phyloP scores from a whole-genome alignment of 1,139 yeast species.

The Geotrichum histeridarum region DNA sequence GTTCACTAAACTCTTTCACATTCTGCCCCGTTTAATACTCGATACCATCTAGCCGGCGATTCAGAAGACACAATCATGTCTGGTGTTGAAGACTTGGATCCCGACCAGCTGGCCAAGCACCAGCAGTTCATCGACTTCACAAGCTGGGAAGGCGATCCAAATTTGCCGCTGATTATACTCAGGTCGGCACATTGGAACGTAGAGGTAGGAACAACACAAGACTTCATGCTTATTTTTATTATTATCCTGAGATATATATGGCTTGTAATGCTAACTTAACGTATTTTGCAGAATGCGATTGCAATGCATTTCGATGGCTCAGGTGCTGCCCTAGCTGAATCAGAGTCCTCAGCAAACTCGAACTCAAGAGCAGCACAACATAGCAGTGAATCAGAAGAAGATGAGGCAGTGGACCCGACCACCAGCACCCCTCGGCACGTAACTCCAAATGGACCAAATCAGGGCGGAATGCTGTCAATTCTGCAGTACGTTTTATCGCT shows the following conservation, averaged over 20 bases:
- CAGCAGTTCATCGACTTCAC: conserved; percentile 32
- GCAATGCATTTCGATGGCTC: conserved; percentile 31
- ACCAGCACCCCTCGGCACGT: background rate
- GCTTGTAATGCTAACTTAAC: background rate
- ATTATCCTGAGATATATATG: background rate
- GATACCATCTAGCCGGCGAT: background rate
- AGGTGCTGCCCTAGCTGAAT: conserved; percentile 7
- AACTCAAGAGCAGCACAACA: background rate
- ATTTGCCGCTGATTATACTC: conserved; percentile 27
- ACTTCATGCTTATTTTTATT: background rate
- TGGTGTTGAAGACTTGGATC: conserved; percentile 16
- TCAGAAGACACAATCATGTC: conserved; percentile 4
- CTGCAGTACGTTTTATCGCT: conserved; percentile 31
- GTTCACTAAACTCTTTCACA: background rate
- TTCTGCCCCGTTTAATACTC: background rate
- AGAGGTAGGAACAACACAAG: conserved; percentile 20
- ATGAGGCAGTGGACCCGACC: background rate
- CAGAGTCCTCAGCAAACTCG: background rate
- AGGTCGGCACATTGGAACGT: conserved; percentile 31
- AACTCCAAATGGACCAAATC: background rate
- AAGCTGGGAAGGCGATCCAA: conserved; percentile 28
- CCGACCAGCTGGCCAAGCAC: conserved; percentile 21
- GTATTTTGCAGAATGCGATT: conserved; percentile 27
- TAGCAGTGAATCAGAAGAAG: background rate
- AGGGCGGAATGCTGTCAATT: conserved; percentile 23